Percentiles rank a stretch among this genome's conserved stretches.
Evolutionary conservation across 2,329 filamentous ascomycete genomes (phyloP).

Genomic region (Xylaria sp.): DNA sequence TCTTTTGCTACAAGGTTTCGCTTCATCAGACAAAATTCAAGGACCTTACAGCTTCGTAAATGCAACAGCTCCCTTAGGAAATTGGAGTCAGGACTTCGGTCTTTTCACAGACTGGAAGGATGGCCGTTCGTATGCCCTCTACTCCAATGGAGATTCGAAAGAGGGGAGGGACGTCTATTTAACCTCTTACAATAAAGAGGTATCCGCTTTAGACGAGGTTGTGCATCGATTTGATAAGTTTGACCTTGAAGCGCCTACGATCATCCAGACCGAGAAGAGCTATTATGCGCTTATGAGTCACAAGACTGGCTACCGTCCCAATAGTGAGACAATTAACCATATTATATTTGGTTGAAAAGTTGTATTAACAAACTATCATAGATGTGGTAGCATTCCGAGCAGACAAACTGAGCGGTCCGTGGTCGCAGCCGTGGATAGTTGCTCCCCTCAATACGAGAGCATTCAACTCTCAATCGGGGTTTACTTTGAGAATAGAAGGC

Average conservation of each 20-base stretch:
- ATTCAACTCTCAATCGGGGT: constrained; percentile 64
- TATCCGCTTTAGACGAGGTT: constrained; percentile 62
- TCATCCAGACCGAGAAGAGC: constrained; percentile 67
- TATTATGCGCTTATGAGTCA: constrained; percentile 71
- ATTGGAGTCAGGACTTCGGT: constrained; percentile 71
- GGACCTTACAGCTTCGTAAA: constrained; percentile 66
- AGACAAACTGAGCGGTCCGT: constrained; percentile 60
- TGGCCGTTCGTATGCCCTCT: constrained; percentile 64
- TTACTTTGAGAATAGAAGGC: constrained; percentile 59
- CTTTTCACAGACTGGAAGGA: constrained; percentile 69
- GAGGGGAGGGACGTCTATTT: constrained; percentile 68
- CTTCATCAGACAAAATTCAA: constrained; percentile 60
- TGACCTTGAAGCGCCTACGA: constrained; percentile 68
- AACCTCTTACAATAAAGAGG: constrained; percentile 61
- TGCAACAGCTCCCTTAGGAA: constrained; percentile 65
- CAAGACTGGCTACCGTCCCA: constrained; percentile 71
- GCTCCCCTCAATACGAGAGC: constrained; percentile 61
- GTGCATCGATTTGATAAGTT: constrained; percentile 67
- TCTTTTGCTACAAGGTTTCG: constrained; percentile 65
- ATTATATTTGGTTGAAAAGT: neutral
- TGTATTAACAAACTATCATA: constrained; percentile 20
- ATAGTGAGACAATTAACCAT: constrained; percentile 50
- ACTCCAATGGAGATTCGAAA: constrained; percentile 66
- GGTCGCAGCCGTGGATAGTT: constrained; percentile 65
- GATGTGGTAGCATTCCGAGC: constrained; percentile 66